Conservation (phyloP, 2,329 filamentous ascomycete genomes). For the Fusarium fracticaudum region DNA sequence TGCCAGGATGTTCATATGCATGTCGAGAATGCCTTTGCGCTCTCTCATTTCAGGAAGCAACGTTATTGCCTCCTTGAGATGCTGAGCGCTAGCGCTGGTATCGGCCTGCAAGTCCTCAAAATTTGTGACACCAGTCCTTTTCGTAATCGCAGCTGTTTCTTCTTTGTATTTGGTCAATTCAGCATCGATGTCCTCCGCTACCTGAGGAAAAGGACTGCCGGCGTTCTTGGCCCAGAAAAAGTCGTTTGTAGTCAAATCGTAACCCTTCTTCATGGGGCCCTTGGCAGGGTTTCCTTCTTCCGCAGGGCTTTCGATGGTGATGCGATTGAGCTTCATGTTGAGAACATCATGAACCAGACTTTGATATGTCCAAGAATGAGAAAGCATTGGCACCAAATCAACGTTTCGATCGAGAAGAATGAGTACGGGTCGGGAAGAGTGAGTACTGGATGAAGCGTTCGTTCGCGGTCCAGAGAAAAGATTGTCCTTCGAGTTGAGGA, state of each 20-base stretch:
- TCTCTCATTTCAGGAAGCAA: slow-evolving; percentile 91
- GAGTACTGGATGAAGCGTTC: slow-evolving; percentile 63
- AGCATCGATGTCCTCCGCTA: slow-evolving; percentile 94
- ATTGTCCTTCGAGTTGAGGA: slow-evolving; percentile 97
- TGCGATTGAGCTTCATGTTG: slow-evolving; percentile 79
- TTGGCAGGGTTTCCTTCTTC: slow-evolving; percentile 81
- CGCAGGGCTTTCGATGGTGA: slow-evolving; percentile 85
- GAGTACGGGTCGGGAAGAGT: slow-evolving; percentile 84
- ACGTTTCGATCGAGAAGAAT: slow-evolving; percentile 96
- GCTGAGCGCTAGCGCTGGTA: slow-evolving; percentile 87
- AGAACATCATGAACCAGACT: slow-evolving; percentile 77
- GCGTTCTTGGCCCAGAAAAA: slow-evolving; percentile 98
- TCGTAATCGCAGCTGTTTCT: slow-evolving; percentile 92
- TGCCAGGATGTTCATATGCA: slow-evolving; percentile 98
- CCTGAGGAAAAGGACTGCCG: slow-evolving; percentile 89
- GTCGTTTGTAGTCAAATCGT: slow-evolving; percentile 88
- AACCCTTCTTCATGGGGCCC: slow-evolving; percentile 84
- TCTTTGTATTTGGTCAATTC: slow-evolving; percentile 96
- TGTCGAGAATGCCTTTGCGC: slow-evolving; percentile 91
- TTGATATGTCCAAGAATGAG: slow-evolving; percentile 86
- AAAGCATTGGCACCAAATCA: slow-evolving; percentile 97
- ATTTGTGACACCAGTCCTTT: slow-evolving; percentile 91
- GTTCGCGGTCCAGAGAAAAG: slow-evolving; percentile 81
- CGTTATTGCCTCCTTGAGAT: slow-evolving; percentile 95
- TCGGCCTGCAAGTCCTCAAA: slow-evolving; percentile 94